Evolutionary conservation across 768 basidiomycete species (phyloP).

Genomic region (Trametes villosa): DNA sequence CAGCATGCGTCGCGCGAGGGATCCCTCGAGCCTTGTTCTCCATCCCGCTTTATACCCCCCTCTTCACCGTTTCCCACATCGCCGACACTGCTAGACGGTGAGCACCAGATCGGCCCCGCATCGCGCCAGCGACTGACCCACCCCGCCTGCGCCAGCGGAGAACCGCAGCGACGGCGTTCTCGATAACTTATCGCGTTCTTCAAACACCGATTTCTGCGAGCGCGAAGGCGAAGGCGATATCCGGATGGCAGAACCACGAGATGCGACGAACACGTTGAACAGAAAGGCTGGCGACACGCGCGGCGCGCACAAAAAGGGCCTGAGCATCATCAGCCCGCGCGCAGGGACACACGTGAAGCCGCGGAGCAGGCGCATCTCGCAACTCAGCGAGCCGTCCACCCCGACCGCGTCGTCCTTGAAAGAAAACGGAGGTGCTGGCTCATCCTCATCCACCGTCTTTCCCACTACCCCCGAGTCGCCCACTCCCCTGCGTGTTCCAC

Average conservation of each 20-base stretch:
- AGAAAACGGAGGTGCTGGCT: slow-evolving; percentile 28
- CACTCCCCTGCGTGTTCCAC: slow-evolving; percentile 11
- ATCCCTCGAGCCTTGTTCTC: slow-evolving; percentile 30
- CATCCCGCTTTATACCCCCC: slow-evolving; percentile 27
- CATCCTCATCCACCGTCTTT: slow-evolving; percentile 24
- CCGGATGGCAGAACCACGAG: slow-evolving; percentile 27
- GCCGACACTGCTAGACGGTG: slow-evolving; percentile 29
- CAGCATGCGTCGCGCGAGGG: slow-evolving; percentile 20
- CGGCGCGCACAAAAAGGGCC: slow-evolving; percentile 19
- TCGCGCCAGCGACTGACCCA: not conserved
- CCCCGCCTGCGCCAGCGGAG: slow-evolving; percentile 8
- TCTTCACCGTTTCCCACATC: slow-evolving; percentile 26
- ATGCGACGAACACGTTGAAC: slow-evolving; percentile 27
- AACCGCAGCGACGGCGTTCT: slow-evolving; percentile 17
- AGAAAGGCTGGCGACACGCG: slow-evolving; percentile 14
- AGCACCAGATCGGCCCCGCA: not conserved
- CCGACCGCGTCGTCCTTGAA: slow-evolving; percentile 27
- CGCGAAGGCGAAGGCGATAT: slow-evolving; percentile 22
- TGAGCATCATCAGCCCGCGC: slow-evolving; percentile 18
- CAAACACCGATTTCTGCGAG: slow-evolving; percentile 7
- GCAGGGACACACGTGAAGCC: slow-evolving; percentile 12
- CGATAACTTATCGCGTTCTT: slow-evolving; percentile 24
- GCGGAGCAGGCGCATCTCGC: slow-evolving; percentile 29
- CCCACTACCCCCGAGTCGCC: slow-evolving; percentile 8
- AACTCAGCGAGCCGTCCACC: slow-evolving; percentile 27